These are phyloP conservation scores for Pyrenophora seminiperda DNA, from an alignment of 2,329 filamentous ascomycete genomes.

Conservation along the genomic window DNA sequence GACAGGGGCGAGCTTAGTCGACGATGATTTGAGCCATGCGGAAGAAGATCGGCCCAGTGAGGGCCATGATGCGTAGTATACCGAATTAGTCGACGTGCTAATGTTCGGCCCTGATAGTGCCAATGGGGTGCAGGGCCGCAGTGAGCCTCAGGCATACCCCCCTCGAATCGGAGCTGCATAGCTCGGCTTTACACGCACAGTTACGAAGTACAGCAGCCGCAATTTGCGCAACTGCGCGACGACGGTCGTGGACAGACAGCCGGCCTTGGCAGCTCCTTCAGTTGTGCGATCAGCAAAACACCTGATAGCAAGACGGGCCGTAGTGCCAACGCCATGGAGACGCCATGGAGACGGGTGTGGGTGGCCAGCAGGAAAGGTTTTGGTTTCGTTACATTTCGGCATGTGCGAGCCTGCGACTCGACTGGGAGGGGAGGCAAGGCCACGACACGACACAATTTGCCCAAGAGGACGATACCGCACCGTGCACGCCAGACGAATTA, in stretches of 20 bases:
- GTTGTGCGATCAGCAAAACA: background rate
- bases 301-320: too few species aligned
- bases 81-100: conserved; percentile 22
- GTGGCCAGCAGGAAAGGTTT: conserved; percentile 7
- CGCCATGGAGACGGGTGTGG: background rate
- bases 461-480: conserved; percentile 34
- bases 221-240: background rate
- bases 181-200: conserved; percentile 8
- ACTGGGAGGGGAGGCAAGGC: conserved; percentile 23
- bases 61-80: conserved; percentile 7
- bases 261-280: background rate
- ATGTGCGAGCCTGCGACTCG: conserved; percentile 23
- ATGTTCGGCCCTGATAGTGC: conserved; percentile 24
- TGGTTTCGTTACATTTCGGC: conserved; percentile 37
- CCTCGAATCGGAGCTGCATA: conserved; percentile 14
- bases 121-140: conserved; percentile 20
- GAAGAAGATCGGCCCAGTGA: conserved; percentile 20
- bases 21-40: conserved; percentile 11
- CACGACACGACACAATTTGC: conserved; percentile 18
- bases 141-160: conserved; percentile 24
- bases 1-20: conserved; percentile 18
- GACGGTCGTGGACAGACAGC: too few species aligned
- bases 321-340: too few species aligned
- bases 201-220: conserved; percentile 4
- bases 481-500: conserved; percentile 32